Evolutionary conservation across 2,329 filamentous ascomycete genomes (phyloP), one percentile per base, ranked within the genome.

Genomic region (Teratosphaeria destructans): DNA sequence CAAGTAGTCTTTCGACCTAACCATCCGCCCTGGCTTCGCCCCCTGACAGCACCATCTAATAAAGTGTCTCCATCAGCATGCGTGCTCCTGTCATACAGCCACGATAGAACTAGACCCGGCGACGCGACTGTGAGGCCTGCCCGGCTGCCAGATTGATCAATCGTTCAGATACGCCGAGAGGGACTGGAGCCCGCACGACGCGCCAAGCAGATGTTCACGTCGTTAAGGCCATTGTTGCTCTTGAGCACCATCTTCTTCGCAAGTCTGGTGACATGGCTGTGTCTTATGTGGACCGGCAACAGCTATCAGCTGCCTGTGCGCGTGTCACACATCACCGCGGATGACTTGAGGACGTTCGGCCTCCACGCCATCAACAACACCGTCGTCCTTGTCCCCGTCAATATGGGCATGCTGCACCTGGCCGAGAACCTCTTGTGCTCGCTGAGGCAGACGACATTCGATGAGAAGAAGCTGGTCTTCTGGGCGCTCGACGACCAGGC

Each of bases 401-500:
- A 64, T 29, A 58, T 39, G 23, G 62, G 62, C 8, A 63, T 63
- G 61, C 47, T 64, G 4, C 56, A 60, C 49, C 62, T 57, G 59
- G 61, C 56, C 12, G 57, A 59, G 23, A 64, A 64, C 32, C 52
- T 64, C 11, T 56, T 64, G 14, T 64, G 62, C 55, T 64, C 62
- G 5, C 47, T 64, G 6, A 23, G 54, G 39, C 16, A 26, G 12
- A 61, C 59, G 12, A 27, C 37, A 26, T 61, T 62, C 55, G 37
- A 62, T 52, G n/a, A 39, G 5, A 61, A 56, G 12, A 58, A 55
- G 16, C 54, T 64, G 5, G 37, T 65, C 35, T 63, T 65, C 62
- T 65, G 63, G 63, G 62, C 63, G 26, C 43, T 65, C 52, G 63
- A 65, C 47, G 16, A n/a, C 5, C n/a, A 57, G 14, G 61, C 63